Base-by-base conservation (phyloP, 768 basidiomycete genomes). In the Lyophyllum atratum region DNA sequence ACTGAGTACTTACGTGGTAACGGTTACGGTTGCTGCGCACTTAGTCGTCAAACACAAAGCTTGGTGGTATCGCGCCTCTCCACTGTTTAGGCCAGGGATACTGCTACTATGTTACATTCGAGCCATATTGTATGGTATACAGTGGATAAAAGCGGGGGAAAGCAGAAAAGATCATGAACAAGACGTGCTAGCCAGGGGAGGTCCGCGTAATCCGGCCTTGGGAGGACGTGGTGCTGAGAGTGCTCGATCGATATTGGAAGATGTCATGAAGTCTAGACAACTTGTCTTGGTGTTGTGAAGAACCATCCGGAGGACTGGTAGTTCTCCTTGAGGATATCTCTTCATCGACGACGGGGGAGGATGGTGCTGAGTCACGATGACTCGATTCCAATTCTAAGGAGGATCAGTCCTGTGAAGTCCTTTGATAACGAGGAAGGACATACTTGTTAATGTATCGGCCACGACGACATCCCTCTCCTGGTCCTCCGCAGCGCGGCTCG, bases 401-500 rank as follows among this genome's bases (percentile, higher is more conserved):
- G 21, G 19, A 37, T 43, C 25, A 70, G 63, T 55, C 45, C 42
- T 49, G 40, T 49, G 48, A 25, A 25, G 44, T 17, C 40, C 47
- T 9, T 24, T 17, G 15, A 49, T n/a, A 31, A 31, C 44, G 26
- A 14, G 43, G 39, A 49, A 48, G 56, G 26, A 78, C 89, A 62
- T 66, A 94, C 92, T 90, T 4, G 88, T 89, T 40, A 93, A 69
- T 1, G 91, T 92, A 64, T 90, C 85, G n/a, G 89, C 83, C n/a
- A 93, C 90, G 8, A 86, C 90, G 28, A 83, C 86, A 50, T 85
- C 82, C 64, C 91, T 76, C 70, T 93, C 91, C 61, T 89, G 81
- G 64, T 95, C 93, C 65, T 94, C 91, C 10, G 89, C 87, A n/a
- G 91, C 92, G 54, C 93, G 81, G 67, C 85, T 94, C 0, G 92